Evolutionary conservation across 2,329 filamentous ascomycete species (phyloP), one percentile per base, ranked within the genome.

Genomic region (Monosporascus sp.): DNA sequence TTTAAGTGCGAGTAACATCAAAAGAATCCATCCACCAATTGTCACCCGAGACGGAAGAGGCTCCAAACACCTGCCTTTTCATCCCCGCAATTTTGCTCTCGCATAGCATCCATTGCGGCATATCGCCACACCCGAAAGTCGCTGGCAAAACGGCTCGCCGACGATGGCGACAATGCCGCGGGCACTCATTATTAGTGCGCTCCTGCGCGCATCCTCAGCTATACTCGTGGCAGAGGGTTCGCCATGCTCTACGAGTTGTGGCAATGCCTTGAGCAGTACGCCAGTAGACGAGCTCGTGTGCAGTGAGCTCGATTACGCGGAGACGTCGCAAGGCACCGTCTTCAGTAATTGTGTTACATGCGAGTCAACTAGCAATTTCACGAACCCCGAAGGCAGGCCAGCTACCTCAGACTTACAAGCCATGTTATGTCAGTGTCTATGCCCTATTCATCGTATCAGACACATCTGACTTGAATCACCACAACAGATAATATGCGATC

Each of bases 401-500:
- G 56, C 55, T 11, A 46, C 51, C 9, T 78, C 81, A 1, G 83
- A 87, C 59, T 67, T 79, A 11, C 72, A 81, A 57, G 77, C 72
- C 56, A 68, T 77, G 49, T 66, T 85, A 17, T 85, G 82, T 85
- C 68, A 60, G 81, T 72, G 45, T 9, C 20, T 4, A 7, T 44
- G 48, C 24, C 25, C 15, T 7, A 27, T 18, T 51, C 48, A 39
- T 55, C 51, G 45, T 49, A 17, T 15, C n/a, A 37, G 24, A 14
- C 27, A 37, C 37, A 37, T 51, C 49, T 63, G 53, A 65, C 60
- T 27, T 63, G 57, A 6, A 25, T 37, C 17, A 49, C 27, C 20
- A 20, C 1, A 44, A 4, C 39, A 84, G 81, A 84, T 57, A 85
- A 85, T 58, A 58, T 84, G 50, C 75, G 83, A 62, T 84, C 76